Evolutionary conservation across 805 yeast genomes (phyloP).

Genomic region (Lipomyces starkeyi): DNA sequence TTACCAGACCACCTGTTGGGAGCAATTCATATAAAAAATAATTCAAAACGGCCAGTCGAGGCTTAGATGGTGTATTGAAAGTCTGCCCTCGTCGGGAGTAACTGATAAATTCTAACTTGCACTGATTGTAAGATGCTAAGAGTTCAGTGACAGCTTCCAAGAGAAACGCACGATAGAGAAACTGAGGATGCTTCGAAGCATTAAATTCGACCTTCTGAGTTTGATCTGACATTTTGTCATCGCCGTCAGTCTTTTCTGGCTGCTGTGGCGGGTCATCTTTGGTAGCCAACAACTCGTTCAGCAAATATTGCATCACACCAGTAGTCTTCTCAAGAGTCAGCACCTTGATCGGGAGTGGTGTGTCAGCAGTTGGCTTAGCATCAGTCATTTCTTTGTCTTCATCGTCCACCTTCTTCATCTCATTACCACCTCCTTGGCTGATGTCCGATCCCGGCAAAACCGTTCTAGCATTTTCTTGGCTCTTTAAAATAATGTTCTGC

Average conservation of each 20-base stretch:
- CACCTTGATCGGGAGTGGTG: constrained; percentile 24
- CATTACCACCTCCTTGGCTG: not conserved
- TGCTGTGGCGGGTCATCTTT: constrained; percentile 41
- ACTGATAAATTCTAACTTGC: constrained; percentile 81
- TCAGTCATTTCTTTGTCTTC: constrained; percentile 36
- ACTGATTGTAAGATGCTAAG: constrained; percentile 75
- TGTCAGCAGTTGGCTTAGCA: constrained; percentile 45
- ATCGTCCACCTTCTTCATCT: constrained; percentile 29
- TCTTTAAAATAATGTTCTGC: constrained; percentile 27
- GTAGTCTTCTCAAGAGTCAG: constrained; percentile 44
- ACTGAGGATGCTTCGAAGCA: constrained; percentile 55
- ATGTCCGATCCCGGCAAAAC: constrained; percentile 14
- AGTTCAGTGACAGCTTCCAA: constrained; percentile 72
- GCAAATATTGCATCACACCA: constrained; percentile 67
- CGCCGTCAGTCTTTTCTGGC: constrained; percentile 11
- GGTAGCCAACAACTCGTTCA: constrained; percentile 67
- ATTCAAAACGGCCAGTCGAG: constrained; percentile 77
- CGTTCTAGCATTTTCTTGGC: constrained; percentile 10
- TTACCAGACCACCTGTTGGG: constrained; percentile 53
- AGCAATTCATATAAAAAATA: constrained; percentile 76
- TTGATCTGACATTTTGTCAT: constrained; percentile 15
- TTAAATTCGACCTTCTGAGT: constrained; percentile 33
- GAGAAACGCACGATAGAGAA: constrained; percentile 70
- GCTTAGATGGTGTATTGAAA: constrained; percentile 51
- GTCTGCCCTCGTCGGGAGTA: constrained; percentile 57